These are phyloP conservation scores for Lolium perenne DNA, from an alignment of 176 grass and related monocot species.

Conservation along the genomic window DNA sequence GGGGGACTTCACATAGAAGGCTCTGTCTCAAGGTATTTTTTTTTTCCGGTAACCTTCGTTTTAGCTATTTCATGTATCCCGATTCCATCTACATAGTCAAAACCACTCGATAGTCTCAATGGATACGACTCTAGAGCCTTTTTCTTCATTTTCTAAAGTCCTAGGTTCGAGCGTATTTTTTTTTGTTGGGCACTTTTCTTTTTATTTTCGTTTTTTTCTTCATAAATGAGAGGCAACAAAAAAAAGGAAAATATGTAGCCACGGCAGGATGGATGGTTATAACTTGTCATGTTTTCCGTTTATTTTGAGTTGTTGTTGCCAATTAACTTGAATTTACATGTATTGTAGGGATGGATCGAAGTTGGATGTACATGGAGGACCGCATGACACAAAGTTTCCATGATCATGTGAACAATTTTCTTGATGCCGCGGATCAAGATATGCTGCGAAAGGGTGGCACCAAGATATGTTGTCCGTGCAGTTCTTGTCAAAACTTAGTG, in stretches of 20 bases:
- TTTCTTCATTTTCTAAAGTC: background rate
- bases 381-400: background rate
- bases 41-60: too few species aligned
- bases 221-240: too few species aligned
- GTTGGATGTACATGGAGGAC: too few species aligned
- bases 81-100: too few species aligned
- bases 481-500: background rate
- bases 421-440: background rate
- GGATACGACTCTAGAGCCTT: background rate
- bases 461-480: background rate
- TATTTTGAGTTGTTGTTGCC: background rate
- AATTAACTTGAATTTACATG: background rate
- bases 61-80: background rate
- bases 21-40: background rate
- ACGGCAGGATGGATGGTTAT: too few species aligned
- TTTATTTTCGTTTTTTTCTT: background rate
- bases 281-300: background rate
- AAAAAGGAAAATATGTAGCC: too few species aligned
- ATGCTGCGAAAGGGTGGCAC: background rate
- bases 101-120: background rate
- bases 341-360: constrained; percentile 5
- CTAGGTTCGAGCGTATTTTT: too few species aligned
- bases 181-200: too few species aligned
- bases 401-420: background rate
- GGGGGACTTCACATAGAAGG: background rate